Percentiles rank a stretch among this genome's conserved stretches.
These are phyloP conservation scores for Castanopsis chinensis DNA, from an alignment of 306 rosid genomes.

Conservation along the genomic window DNA sequence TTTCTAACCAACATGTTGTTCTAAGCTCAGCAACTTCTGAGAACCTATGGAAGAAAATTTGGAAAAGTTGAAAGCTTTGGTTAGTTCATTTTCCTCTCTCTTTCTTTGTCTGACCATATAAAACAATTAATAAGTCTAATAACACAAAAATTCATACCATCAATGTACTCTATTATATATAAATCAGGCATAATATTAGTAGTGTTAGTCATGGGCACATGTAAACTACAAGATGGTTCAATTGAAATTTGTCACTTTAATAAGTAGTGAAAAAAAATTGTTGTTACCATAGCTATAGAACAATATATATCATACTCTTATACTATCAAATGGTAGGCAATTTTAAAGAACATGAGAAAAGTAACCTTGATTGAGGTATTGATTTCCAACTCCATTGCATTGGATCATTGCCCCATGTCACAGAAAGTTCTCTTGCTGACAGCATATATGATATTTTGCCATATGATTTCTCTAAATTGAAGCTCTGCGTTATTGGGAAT, in stretches of 20 bases:
- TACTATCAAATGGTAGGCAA: neutral
- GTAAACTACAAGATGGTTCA: too few relatives aligned
- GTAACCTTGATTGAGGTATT: constrained; percentile 46
- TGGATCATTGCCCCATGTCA: constrained; percentile 47
- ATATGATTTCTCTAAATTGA: constrained; percentile 40
- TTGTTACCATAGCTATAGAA: neutral
- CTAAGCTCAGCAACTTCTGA: constrained; percentile 44
- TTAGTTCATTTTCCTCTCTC: neutral
- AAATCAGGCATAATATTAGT: too few relatives aligned
- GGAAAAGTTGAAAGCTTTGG: neutral
- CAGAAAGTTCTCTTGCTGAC: constrained; percentile 51
- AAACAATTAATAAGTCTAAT: too few relatives aligned
- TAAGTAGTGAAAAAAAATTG: too few relatives aligned
- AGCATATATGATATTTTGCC: constrained; percentile 44
- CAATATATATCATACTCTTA: neutral
- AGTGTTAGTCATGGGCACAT: too few relatives aligned
- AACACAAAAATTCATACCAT: too few relatives aligned
- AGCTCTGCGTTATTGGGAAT: constrained; percentile 28
- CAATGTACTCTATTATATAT: too few relatives aligned
- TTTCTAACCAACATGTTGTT: constrained; percentile 54
- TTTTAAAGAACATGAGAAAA: neutral
- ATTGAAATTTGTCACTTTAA: too few relatives aligned
- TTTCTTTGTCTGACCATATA: too few relatives aligned
- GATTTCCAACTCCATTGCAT: constrained; percentile 55
- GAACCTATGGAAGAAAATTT: constrained; percentile 37